A percentile compares a stretch with the other conserved stretches of the same genome.
Conservation (phyloP, 164 flowering plant genomes). For the Brasenia schreberi region DNA sequence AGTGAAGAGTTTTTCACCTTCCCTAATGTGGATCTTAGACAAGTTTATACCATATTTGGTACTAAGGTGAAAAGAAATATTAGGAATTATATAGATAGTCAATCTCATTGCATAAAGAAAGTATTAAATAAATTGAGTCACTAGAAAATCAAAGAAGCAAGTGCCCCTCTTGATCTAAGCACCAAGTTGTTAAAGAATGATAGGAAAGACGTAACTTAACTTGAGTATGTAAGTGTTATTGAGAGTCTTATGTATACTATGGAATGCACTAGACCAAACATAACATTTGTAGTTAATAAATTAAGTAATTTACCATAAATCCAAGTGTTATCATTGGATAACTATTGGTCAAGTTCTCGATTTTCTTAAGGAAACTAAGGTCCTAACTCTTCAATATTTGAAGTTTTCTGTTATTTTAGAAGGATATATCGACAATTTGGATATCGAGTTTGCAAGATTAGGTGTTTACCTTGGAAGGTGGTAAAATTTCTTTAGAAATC, state of each 20-base stretch:
- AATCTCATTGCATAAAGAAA: background rate
- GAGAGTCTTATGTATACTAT: background rate
- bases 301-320: background rate
- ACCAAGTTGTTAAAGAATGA: background rate
- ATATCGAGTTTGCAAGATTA: background rate
- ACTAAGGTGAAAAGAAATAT: background rate
- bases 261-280: background rate
- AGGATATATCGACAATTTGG: background rate
- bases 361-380: background rate
- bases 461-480: conserved; percentile 1
- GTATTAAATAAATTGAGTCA: background rate
- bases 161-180: background rate
- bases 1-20: background rate
- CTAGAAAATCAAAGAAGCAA: background rate
- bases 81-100: background rate
- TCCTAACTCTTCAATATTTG: background rate
- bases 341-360: background rate
- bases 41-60: background rate
- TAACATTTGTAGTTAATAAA: background rate
- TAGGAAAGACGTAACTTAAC: background rate
- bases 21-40: background rate
- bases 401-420: background rate
- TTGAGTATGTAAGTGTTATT: background rate
- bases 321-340: background rate
- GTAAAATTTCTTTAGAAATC: background rate